phyloP scores from a whole-genome alignment of 176 grass and related monocot species.

The Panicum miliaceum region DNA sequence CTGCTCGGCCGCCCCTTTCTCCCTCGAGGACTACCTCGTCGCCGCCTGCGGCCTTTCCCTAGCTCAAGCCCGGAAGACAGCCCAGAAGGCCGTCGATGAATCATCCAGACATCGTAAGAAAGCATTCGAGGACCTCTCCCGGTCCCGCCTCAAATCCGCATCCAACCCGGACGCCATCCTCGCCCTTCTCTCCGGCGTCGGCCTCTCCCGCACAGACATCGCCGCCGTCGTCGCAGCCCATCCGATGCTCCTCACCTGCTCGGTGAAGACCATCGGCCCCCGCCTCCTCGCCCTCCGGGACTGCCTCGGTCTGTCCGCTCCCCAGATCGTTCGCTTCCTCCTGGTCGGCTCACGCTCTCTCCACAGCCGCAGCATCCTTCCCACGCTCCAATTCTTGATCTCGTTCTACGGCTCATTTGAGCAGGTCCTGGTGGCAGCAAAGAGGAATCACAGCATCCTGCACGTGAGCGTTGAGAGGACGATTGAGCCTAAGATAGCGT shows the following conservation, averaged over 20 bases:
- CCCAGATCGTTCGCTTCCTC: constrained; percentile 36
- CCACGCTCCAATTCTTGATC: constrained; percentile 39
- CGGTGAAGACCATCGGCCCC: constrained; percentile 6
- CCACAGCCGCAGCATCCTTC: background rate
- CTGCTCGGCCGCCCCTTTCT: background rate
- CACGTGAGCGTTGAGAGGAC: background rate
- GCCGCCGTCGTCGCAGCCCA: constrained; percentile 16
- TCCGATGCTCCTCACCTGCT: constrained; percentile 19
- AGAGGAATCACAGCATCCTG: constrained; percentile 5
- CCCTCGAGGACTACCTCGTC: constrained; percentile 52
- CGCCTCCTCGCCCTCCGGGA: constrained; percentile 25
- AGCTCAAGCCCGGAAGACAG: constrained; percentile 2
- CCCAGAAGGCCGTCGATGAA: background rate
- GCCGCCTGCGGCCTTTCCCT: constrained; percentile 42
- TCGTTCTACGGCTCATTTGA: constrained; percentile 15
- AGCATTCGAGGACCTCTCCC: background rate
- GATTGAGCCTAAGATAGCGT: constrained; percentile 38
- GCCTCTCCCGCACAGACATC: constrained; percentile 42
- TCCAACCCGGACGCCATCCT: constrained; percentile 40
- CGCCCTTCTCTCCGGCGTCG: constrained; percentile 28
- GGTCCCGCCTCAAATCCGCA: constrained; percentile 11
- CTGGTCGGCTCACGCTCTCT: background rate
- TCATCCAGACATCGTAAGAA: background rate
- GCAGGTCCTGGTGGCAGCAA: constrained; percentile 8
- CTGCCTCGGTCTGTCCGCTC: constrained; percentile 23